Conservation (phyloP, 257 asterid species). For the Nicotiana benthamiana region DNA sequence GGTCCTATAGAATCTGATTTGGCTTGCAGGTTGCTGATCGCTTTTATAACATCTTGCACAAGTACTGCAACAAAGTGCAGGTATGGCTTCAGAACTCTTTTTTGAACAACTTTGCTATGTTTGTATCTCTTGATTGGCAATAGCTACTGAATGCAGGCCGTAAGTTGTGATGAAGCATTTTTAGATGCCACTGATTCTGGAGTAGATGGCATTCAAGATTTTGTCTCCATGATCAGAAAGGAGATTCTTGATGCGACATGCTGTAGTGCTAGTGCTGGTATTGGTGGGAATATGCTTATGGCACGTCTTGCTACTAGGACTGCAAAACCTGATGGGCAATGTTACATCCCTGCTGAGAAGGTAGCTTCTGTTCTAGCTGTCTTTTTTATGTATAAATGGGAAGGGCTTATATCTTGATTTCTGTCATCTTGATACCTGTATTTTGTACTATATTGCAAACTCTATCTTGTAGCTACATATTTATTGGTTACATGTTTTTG, state of each 20-base stretch:
- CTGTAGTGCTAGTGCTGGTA: conserved; percentile 95
- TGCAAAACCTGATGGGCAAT: conserved; percentile 93
- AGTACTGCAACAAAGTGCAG: conserved; percentile 88
- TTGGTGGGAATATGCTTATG: conserved; percentile 90
- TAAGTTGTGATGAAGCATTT: conserved; percentile 98
- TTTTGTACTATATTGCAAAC: not conserved
- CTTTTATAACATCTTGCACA: conserved; percentile 80
- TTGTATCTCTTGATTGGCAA: conserved; percentile 15
- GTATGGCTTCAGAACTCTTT: conserved; percentile 24
- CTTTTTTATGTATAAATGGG: not conserved
- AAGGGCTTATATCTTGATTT: not conserved
- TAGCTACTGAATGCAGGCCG: conserved; percentile 52
- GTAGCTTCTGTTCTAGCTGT: conserved; percentile 22
- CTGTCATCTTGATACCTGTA: not conserved
- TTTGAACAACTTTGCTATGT: not conserved
- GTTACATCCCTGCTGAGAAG: conserved; percentile 66
- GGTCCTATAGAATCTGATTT: not conserved
- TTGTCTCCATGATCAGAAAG: conserved; percentile 66
- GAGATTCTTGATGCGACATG: conserved; percentile 66
- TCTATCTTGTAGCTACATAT: not conserved
- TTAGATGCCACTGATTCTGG: conserved; percentile 68
- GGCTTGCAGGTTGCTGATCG: conserved; percentile 85
- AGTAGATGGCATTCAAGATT: conserved; percentile 53
- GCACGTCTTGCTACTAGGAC: conserved; percentile 92
- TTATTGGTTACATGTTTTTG: not conserved